These are phyloP conservation scores for Phytophthora ohioensis DNA, from an alignment of 352 stramenopile species.

Conservation along the genomic window DNA sequence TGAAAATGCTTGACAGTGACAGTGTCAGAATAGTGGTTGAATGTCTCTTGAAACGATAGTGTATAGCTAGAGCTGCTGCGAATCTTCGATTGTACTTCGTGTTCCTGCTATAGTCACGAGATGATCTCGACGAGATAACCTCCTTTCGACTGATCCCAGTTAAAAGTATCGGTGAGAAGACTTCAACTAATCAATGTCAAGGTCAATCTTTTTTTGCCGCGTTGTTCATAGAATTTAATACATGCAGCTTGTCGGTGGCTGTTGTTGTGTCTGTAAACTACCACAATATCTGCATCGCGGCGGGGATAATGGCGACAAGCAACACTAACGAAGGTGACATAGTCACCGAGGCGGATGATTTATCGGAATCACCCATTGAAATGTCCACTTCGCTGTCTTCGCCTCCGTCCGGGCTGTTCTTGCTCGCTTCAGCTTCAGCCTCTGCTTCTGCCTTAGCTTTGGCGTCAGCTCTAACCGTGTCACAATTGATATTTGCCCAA, in stretches of 20 bases:
- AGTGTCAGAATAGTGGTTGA: too few relatives aligned
- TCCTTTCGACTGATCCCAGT: too few relatives aligned
- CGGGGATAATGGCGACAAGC: conserved; percentile 1
- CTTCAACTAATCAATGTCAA: too few relatives aligned
- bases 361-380: conserved; percentile 22
- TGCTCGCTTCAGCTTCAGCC: conserved; percentile 28
- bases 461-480: conserved; percentile 18
- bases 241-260: not conserved
- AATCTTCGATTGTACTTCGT: too few relatives aligned
- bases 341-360: not conserved
- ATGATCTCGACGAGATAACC: too few relatives aligned
- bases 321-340: not conserved
- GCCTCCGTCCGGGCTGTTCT: conserved; percentile 24
- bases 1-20: too few relatives aligned
- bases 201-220: too few relatives aligned
- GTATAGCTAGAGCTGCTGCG: too few relatives aligned
- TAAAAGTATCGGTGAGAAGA: too few relatives aligned
- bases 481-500: conserved; percentile 32
- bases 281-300: conserved; percentile 3
- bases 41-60: too few relatives aligned
- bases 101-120: too few relatives aligned
- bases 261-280: conserved; percentile 1
- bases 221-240: too few relatives aligned
- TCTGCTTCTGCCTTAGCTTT: conserved; percentile 20
- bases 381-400: conserved; percentile 39